Base-by-base conservation (phyloP, 2,329 filamentous ascomycete species). In the Sporothrix dimorphospora region DNA sequence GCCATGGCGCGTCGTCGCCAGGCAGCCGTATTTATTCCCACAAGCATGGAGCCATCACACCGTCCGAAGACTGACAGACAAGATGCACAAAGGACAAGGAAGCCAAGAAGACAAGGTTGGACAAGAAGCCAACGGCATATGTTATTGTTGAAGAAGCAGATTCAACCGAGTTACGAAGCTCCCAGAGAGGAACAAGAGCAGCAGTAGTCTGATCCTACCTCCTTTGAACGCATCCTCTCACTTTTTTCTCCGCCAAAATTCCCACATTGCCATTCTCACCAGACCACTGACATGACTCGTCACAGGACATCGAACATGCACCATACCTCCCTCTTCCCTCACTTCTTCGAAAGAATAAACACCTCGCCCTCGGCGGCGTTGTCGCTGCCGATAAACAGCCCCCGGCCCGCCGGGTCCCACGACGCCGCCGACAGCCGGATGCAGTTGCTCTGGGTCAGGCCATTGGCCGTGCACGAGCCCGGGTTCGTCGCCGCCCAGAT, bases 351-450 rank as follows among this genome's bases (percentile, higher is more conserved):
- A 45, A 79, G 73, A 6, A 80, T 72, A 69, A 77, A 78, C 61
- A 80, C 76, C 76, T 81, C 79, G 38, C 79, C 81, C 74, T 83
- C 79, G 49, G 76, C 76, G 24, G 77, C 76, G 71, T 81, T 81
- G 69, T 81, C 80, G 73, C 80, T 81, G 24, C 79, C 79, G 57
- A 81, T 75, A 73, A 81, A 81, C 75, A 81, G 70, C 12, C 80
- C 79, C 21, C 79, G 74, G 16, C 79, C 79, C 6, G 79, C 77
- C 2, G 80, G 80, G 71, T 81, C 80, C 79, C 79, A 81, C 1
- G 75, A 73, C 4, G 76, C 74, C 19, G 79, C 80, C 1, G 80
- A 79, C 66, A 81, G 75, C 0, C 80, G 75, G 75, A 80, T 78
- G 76, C 80, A 81, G 73, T 78, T 81, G 73, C 80, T 81, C 75